Conservation (phyloP, 2,329 filamentous ascomycete genomes). For the Hypomyces perniciosus region DNA sequence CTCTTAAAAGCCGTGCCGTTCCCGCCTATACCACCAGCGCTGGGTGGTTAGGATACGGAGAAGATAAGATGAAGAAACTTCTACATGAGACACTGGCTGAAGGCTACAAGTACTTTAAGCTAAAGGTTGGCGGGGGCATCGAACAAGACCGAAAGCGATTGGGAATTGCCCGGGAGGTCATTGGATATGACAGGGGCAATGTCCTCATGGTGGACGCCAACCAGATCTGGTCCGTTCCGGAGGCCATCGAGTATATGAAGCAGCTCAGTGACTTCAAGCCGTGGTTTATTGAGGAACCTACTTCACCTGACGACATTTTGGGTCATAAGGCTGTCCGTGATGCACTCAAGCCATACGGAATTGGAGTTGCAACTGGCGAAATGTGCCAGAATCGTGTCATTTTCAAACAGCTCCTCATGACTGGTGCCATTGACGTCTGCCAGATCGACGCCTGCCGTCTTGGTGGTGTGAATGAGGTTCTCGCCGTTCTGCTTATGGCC, state of each 20-base stretch:
- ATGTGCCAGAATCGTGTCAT: constrained; percentile 95
- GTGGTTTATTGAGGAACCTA: constrained; percentile 95
- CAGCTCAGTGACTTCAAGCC: constrained; percentile 76
- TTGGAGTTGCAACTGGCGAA: constrained; percentile 86
- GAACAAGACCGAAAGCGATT: constrained; percentile 67
- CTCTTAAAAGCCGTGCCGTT: constrained; percentile 66
- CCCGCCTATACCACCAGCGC: constrained; percentile 88
- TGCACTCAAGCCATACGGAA: constrained; percentile 65
- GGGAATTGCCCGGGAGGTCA: constrained; percentile 67
- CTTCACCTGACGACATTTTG: constrained; percentile 81
- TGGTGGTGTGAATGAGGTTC: constrained; percentile 84
- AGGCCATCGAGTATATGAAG: constrained; percentile 83
- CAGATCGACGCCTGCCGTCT: constrained; percentile 88
- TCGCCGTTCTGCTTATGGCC: constrained; percentile 84
- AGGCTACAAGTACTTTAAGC: constrained; percentile 82
- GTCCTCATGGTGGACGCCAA: constrained; percentile 91
- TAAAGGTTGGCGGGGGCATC: constrained; percentile 75
- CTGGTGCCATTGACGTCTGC: constrained; percentile 77
- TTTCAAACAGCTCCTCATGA: constrained; percentile 83
- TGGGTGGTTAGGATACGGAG: constrained; percentile 85
- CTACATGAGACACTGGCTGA: constrained; percentile 67
- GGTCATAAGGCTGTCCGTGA: constrained; percentile 82
- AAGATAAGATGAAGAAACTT: constrained; percentile 76
- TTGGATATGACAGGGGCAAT: constrained; percentile 77
- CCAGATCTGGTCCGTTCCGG: constrained; percentile 85